Percentiles rank a stretch among this genome's conserved stretches.
Conservation (phyloP, 305 asterid species). For the Fraxinus ornus region DNA sequence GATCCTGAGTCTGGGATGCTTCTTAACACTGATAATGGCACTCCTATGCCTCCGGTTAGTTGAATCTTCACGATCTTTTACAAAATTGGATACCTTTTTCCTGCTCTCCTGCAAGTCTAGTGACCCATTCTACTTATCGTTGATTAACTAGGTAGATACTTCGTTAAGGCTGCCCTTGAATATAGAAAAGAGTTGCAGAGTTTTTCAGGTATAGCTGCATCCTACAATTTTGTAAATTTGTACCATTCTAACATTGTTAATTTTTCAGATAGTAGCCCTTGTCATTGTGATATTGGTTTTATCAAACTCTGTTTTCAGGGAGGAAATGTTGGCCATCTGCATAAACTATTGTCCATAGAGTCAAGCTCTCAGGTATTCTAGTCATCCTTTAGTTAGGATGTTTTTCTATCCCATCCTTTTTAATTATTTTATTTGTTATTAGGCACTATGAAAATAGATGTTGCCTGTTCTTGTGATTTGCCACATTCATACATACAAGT, state of each 20-base stretch:
- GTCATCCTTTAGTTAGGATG: slow-evolving; percentile 9
- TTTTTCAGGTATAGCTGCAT: slow-evolving; percentile 67
- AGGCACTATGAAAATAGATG: slow-evolving; percentile 10
- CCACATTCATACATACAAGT: not conserved
- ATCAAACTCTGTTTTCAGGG: slow-evolving; percentile 62
- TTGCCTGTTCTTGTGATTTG: slow-evolving; percentile 16
- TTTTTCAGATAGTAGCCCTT: slow-evolving; percentile 13
- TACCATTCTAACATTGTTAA: not conserved
- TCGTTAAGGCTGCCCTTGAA: slow-evolving; percentile 63
- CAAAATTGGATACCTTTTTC: slow-evolving; percentile 1
- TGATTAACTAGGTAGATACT: slow-evolving; percentile 66
- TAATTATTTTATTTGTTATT: not conserved
- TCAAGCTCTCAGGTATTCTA: slow-evolving; percentile 93
- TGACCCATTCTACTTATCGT: slow-evolving; percentile 13
- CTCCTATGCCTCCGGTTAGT: slow-evolving; percentile 94
- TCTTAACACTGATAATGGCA: slow-evolving; percentile 89
- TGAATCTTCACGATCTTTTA: slow-evolving; percentile 18
- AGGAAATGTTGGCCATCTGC: slow-evolving; percentile 97
- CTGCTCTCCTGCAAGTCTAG: slow-evolving; percentile 9
- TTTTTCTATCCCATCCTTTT: not conserved
- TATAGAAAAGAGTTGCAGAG: slow-evolving; percentile 57
- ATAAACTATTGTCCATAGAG: slow-evolving; percentile 73
- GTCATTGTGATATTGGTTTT: slow-evolving; percentile 12
- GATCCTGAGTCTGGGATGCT: slow-evolving; percentile 92
- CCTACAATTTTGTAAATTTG: slow-evolving; percentile 11